Conservation (phyloP, 768 basidiomycete genomes). For the Pleurotus eryngii region DNA sequence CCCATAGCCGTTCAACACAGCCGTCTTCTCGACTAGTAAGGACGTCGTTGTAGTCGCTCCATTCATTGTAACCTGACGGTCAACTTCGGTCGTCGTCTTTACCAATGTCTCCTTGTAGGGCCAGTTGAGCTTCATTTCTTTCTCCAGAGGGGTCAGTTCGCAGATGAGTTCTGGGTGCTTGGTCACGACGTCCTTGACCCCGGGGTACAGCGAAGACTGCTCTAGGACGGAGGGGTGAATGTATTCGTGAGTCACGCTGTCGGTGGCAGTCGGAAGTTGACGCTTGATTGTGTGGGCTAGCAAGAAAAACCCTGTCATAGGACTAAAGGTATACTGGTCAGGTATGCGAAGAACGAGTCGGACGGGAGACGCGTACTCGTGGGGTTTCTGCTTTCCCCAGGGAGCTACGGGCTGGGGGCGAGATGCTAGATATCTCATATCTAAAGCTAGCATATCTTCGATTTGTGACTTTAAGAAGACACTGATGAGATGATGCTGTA, state of each 20-base stretch:
- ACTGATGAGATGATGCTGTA: constrained; percentile 9
- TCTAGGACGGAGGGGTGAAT: constrained; percentile 59
- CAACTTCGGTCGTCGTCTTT: not conserved
- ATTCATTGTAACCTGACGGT: not conserved
- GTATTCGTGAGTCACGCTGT: constrained; percentile 52
- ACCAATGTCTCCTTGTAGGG: constrained; percentile 22
- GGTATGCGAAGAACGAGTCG: not conserved
- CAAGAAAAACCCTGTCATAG: constrained; percentile 51
- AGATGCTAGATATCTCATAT: constrained; percentile 47
- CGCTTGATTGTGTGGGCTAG: constrained; percentile 45
- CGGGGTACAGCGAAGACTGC: constrained; percentile 33
- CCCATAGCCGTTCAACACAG: not conserved
- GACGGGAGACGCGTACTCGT: constrained; percentile 45
- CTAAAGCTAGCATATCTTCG: constrained; percentile 51
- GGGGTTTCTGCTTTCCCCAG: constrained; percentile 63
- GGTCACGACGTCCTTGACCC: constrained; percentile 31
- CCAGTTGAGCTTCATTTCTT: constrained; percentile 47
- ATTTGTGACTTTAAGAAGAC: constrained; percentile 47
- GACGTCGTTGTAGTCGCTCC: not conserved
- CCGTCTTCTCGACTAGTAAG: not conserved
- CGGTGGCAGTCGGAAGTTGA: constrained; percentile 38
- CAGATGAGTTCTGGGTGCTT: constrained; percentile 42
- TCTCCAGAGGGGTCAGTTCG: constrained; percentile 48
- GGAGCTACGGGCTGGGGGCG: constrained; percentile 48
- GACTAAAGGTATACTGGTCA: constrained; percentile 26